These are phyloP conservation scores for Cladophialophora immunda DNA, from an alignment of 2,329 filamentous ascomycete genomes.

Conservation along the genomic window DNA sequence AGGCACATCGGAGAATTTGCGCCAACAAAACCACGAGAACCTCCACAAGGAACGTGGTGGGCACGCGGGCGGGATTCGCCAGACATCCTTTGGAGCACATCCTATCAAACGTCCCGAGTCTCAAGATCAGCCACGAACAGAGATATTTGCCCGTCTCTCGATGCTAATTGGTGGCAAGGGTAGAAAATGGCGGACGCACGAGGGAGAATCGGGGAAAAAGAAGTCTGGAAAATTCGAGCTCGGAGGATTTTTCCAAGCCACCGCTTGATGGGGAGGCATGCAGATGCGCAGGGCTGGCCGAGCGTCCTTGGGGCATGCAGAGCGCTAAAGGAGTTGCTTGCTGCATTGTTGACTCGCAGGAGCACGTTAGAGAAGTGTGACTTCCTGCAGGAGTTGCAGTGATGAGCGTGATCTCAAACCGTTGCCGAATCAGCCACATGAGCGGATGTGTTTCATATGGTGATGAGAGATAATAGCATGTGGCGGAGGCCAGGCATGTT, in stretches of 20 bases:
- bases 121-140: constrained; percentile 27
- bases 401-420: constrained; percentile 14
- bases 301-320: constrained; percentile 14
- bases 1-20: constrained; percentile 12
- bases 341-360: constrained; percentile 19
- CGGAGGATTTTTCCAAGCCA: constrained; percentile 22
- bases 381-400: constrained; percentile 14
- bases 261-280: neutral
- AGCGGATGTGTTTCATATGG: constrained; percentile 15
- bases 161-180: constrained; percentile 24
- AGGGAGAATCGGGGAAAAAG: constrained; percentile 18
- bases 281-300: neutral
- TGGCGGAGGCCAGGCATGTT: neutral
- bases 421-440: neutral
- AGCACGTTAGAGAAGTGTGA: constrained; percentile 16
- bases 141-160: constrained; percentile 6
- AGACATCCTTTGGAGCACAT: constrained; percentile 13
- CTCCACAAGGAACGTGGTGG: constrained; percentile 2
- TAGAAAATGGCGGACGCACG: constrained; percentile 19
- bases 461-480: constrained; percentile 8
- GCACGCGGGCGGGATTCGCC: constrained; percentile 12
- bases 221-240: constrained; percentile 21
- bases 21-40: constrained; percentile 1
- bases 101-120: constrained; percentile 24
- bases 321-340: constrained; percentile 15